Conservation (phyloP, 73 alveolate species). For the Breviolum minutum region DNA sequence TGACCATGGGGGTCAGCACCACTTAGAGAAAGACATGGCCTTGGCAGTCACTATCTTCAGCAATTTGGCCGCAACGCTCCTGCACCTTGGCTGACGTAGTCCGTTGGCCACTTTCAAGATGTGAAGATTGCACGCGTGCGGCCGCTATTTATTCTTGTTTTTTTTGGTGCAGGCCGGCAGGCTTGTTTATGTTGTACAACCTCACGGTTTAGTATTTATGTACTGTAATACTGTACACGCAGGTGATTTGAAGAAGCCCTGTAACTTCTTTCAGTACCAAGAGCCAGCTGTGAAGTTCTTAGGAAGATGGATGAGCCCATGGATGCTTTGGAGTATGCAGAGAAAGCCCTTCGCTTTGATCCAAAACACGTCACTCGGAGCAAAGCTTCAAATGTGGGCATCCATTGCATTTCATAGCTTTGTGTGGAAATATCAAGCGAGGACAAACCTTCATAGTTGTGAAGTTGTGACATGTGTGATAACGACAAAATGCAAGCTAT, state of each 20-base stretch:
- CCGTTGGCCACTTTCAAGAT: too few relatives aligned
- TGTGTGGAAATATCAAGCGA: too few relatives aligned
- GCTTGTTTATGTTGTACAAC: too few relatives aligned
- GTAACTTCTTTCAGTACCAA: background rate
- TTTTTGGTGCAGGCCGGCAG: too few relatives aligned
- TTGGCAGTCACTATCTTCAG: conserved; percentile 72
- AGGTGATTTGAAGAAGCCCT: background rate
- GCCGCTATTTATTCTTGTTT: too few relatives aligned
- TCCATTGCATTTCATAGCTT: background rate
- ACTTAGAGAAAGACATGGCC: conserved; percentile 70
- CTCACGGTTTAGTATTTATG: too few relatives aligned
- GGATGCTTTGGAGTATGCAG: conserved; percentile 48
- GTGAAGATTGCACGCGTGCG: too few relatives aligned
- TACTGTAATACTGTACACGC: background rate
- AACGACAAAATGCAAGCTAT: too few relatives aligned
- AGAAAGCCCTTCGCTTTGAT: conserved; percentile 74
- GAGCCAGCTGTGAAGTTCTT: background rate
- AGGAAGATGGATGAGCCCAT: conserved; percentile 65
- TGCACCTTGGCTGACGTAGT: background rate
- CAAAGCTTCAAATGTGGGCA: too few relatives aligned
- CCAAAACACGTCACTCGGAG: conserved; percentile 16
- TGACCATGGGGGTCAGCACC: conserved; percentile 67
- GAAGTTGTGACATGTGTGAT: too few relatives aligned
- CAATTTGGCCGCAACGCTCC: conserved; percentile 50
- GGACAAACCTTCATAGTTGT: too few relatives aligned